Evolutionary conservation across 768 basidiomycete species (phyloP), one percentile per base, ranked within the genome.

Genomic region (Leccinum truebloodii): DNA sequence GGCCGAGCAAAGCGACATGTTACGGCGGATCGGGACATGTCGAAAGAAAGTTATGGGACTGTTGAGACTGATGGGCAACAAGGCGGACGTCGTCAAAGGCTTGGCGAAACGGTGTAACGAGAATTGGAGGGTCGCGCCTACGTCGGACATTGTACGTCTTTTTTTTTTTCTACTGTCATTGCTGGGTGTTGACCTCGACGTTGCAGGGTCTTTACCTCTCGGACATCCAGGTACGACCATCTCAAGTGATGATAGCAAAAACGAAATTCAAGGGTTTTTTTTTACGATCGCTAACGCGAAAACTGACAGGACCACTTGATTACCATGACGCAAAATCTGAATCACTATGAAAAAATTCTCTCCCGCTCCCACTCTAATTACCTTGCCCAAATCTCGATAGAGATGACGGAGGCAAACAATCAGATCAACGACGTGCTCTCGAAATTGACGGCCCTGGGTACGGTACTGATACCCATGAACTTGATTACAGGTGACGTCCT

Each of bases 351-450:
- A 73, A 99, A 98, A 81, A 98, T 99, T 70, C 82, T 99, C 9
- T 98, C 96, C 4, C 89, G 97, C 44, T 98, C 96, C 44, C 97
- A 99, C 76, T 98, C 95, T 39, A 99, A 99, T 73, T 99, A 99
- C 77, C 88, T 99, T 54, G 97, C 97, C 1, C 97, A 98, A 70
- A 99, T 99, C 67, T 97, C 95, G 48, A 98, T 99, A 76, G 97
- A 98, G 79, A 99, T 98, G 96, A 96, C 94, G 37, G 95, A 98
- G 69, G 97, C 97, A 46, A 99, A 99, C 78, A 99, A 99, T 75
- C 95, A 98, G 79, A 99, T 98, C 79, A 99, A 99, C 77, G 95
- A 98, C 71, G 97, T 99, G 2, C 85, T 98, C 6, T 94, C 92
- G 5, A 98, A 98, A 79, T 80, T 99, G 61, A 98, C 97, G 0